These are phyloP conservation scores for Agrocybe chaxingu DNA, from an alignment of 768 basidiomycete genomes.

Conservation along the genomic window DNA sequence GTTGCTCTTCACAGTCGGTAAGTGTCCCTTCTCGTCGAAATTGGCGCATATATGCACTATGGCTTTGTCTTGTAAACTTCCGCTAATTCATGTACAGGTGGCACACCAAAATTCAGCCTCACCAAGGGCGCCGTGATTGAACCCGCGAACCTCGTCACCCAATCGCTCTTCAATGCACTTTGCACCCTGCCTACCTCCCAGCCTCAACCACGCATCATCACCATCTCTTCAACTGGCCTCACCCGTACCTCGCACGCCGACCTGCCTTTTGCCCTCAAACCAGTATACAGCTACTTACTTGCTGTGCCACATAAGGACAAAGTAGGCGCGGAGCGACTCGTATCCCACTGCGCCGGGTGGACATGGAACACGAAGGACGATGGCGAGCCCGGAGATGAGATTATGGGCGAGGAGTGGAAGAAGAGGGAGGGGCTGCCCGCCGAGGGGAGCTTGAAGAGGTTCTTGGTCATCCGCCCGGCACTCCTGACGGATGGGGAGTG, in stretches of 20 bases:
- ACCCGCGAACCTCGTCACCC: conserved; percentile 58
- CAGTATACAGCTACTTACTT: conserved; percentile 46
- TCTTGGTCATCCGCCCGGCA: conserved; percentile 55
- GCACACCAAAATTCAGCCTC: conserved; percentile 39
- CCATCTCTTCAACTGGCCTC: conserved; percentile 52
- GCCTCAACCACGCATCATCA: conserved; percentile 46
- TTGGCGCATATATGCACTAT: too few species aligned
- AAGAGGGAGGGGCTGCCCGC: conserved; percentile 36
- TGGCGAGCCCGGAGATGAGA: conserved; percentile 36
- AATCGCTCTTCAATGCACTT: conserved; percentile 51
- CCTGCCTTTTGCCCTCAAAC: conserved; percentile 47
- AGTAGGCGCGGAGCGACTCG: conserved; percentile 49
- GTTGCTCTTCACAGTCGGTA: conserved; percentile 61
- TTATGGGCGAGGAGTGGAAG: conserved; percentile 46
- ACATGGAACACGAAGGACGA: conserved; percentile 38
- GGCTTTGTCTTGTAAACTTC: not conserved
- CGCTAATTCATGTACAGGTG: conserved; percentile 31
- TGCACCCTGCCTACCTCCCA: conserved; percentile 44
- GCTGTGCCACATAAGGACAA: conserved; percentile 56
- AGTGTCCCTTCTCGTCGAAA: not conserved
- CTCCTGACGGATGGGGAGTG: conserved; percentile 58
- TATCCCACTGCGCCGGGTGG: conserved; percentile 48
- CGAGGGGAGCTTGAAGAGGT: conserved; percentile 38
- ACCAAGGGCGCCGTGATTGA: conserved; percentile 45
- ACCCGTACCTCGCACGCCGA: conserved; percentile 38